Base-by-base conservation (phyloP, 2,329 filamentous ascomycete genomes). In the Capronia americana region DNA sequence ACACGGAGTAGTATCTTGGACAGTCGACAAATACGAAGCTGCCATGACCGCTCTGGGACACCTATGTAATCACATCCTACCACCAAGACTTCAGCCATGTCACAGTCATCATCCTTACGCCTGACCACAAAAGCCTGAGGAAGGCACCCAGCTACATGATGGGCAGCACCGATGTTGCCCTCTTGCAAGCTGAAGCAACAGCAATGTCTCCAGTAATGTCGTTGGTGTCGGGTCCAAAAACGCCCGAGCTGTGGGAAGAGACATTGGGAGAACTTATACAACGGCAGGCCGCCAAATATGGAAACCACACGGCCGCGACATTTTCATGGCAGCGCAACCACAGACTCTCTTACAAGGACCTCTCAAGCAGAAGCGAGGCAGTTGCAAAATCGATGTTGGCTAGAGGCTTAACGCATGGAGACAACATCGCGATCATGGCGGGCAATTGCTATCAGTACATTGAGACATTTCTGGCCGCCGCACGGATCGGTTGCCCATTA, bases 311-410 rank as follows among this genome's bases (percentile, higher is more conserved):
- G 69, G 87, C 87, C 85, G 68, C 50, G 28, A 38, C 38, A 1
- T 67, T 69, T 24, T 28, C 67, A 44, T 69, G 67, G 67, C 67
- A 94, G 73, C 86, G 84, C 50, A 79, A 79, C 1, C 82, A 81
- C 1, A 81, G 95, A 26, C 50, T 62, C 61, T 94, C 88, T 0
- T 98, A 96, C 77, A 81, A 87, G 56, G 83, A 83, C 3, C 86
- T 98, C 8, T 92, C 97, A 76, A 79, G 83, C 3, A 55, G 63
- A 24, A 70, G 68, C 54, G 50, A 65, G 54, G 28, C 28, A 28
- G 44, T 70, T 30, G 68, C 68, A 10, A 67, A 56, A 30, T 57
- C 65, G n/a, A 65, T 70, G 68, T 53, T 68, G 28, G 65, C 48
- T 1, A 41, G 38, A 41, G 68, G 68, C 4, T 32, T 70, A 30